A percentile compares a stretch with the other conserved stretches of the same genome.
Conservation (phyloP, 176 grass and related monocot species). For the Canna indica region DNA sequence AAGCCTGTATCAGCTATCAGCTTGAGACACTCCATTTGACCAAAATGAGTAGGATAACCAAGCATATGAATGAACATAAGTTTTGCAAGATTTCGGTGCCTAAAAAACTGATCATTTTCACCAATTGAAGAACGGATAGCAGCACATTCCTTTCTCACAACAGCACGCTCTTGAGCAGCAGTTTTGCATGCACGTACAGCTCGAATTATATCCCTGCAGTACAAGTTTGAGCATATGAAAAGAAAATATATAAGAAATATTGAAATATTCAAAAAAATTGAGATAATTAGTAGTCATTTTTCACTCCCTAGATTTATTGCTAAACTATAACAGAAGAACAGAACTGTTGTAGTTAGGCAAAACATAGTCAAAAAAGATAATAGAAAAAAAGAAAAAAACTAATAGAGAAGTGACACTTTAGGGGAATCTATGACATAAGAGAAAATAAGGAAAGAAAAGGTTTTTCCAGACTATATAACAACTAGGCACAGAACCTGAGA, state of each 20-base stretch:
- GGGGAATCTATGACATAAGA: too few relatives aligned
- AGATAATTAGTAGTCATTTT: neutral
- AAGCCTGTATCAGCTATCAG: conserved; percentile 78
- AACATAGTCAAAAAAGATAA: too few relatives aligned
- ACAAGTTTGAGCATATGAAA: conserved; percentile 3
- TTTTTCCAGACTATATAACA: too few relatives aligned
- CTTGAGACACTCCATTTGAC: conserved; percentile 99
- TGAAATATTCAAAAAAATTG: neutral
- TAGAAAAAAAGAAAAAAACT: too few relatives aligned
- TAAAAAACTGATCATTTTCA: conserved; percentile 71
- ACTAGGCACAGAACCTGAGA: too few relatives aligned
- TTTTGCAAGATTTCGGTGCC: conserved; percentile 93
- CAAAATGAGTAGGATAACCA: conserved; percentile 96
- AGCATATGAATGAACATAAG: conserved; percentile 99
- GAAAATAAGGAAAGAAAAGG: too few relatives aligned
- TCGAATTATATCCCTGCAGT: conserved; percentile 92
- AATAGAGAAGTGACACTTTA: too few relatives aligned
- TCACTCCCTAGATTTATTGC: too few relatives aligned
- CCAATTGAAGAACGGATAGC: conserved; percentile 92
- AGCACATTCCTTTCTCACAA: conserved; percentile 94
- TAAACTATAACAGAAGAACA: too few relatives aligned
- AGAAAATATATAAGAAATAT: neutral
- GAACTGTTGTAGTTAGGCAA: too few relatives aligned
- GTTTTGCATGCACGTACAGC: conserved; percentile 93
- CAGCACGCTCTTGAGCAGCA: conserved; percentile 88